Conservation (phyloP, 768 basidiomycete genomes). For the Galerina sulciceps region DNA sequence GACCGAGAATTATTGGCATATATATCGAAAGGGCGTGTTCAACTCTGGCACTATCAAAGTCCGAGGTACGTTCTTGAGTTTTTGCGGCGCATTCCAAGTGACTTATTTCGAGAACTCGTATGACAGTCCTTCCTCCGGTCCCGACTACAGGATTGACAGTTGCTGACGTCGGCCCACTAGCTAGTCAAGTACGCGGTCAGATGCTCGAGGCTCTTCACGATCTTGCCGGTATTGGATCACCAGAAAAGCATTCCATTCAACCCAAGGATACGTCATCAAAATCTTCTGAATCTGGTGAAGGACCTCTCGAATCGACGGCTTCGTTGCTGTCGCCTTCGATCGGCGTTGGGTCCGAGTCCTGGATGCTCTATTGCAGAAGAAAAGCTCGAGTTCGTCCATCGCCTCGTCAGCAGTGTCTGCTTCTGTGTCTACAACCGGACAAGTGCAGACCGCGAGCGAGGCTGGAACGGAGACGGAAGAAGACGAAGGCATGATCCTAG, state of each 20-base stretch:
- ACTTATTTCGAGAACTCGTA: slow-evolving; percentile 3
- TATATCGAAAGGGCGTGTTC: slow-evolving; percentile 82
- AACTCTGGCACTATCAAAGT: slow-evolving; percentile 78
- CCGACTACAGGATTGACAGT: slow-evolving; percentile 71
- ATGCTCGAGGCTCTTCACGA: slow-evolving; percentile 83
- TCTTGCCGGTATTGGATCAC: slow-evolving; percentile 53
- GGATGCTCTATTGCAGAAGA: slow-evolving; percentile 13
- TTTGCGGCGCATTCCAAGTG: background rate
- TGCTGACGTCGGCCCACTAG: slow-evolving; percentile 72
- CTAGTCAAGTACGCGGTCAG: slow-evolving; percentile 66
- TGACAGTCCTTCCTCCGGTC: slow-evolving; percentile 89
- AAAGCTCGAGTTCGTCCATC: slow-evolving; percentile 37
- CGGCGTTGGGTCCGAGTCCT: slow-evolving; percentile 9
- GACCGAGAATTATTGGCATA: slow-evolving; percentile 89
- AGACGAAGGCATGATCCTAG: slow-evolving; percentile 83
- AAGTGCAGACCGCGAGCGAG: slow-evolving; percentile 54
- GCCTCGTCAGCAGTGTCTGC: slow-evolving; percentile 36
- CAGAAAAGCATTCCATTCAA: slow-evolving; percentile 4
- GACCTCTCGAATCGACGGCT: slow-evolving; percentile 13
- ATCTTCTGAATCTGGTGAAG: slow-evolving; percentile 4
- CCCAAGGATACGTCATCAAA: slow-evolving; percentile 1
- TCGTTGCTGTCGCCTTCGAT: slow-evolving; percentile 10
- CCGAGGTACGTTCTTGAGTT: slow-evolving; percentile 59
- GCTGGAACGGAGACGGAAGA: slow-evolving; percentile 78
- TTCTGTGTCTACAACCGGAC: slow-evolving; percentile 15